Base-by-base conservation (phyloP, 2,329 filamentous ascomycete species). In the Fusarium oxysporum region DNA sequence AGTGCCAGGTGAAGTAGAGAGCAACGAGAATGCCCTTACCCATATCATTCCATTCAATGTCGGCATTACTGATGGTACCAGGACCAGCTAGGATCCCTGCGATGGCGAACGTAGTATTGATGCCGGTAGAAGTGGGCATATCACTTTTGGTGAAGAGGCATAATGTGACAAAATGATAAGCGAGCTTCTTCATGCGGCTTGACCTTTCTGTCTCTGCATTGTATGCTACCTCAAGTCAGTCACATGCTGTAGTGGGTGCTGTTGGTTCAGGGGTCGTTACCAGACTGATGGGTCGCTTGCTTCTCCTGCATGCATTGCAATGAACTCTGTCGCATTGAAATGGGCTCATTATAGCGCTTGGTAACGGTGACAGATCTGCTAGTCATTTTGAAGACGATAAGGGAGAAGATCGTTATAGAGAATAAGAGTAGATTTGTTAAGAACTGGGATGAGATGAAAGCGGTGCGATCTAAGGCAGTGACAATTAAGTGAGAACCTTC, bases 91-190 rank as follows among this genome's bases (percentile, higher is more conserved):
- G 54, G 11, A 74, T 71, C 44, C 71, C 68, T 33, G 68, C 60
- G 40, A 74, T 38, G 23, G 71, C 71, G 37, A 74, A 74, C 6
- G 64, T 65, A 16, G 68, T 74, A 43, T 74, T 73, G 25, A 74
- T 74, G 30, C 68, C 58, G 9, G 68, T 71, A 19, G 71, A 74
- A 6, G 72, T 74, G 23, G 72, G 70, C 47, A 74, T 58, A 40
- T 74, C 68, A 41, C 72, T 74, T 45, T 71, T 71, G 10, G 71
- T 74, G 50, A 74, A 74, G 38, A 73, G 71, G 33, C 67, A 73
- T 44, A 73, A 37, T 38, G 70, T 73, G 45, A 65, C 45, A 13
- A 60, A 40, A 23, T 73, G 70, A 48, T 71, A 73, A 64, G 67
- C 55, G 62, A 73, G 67, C 32, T 33, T 50, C 28, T 57, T 54